Evolutionary conservation across 1,284 basidiomycete species (phyloP).

Genomic region (Lignosus rhinocerotis): DNA sequence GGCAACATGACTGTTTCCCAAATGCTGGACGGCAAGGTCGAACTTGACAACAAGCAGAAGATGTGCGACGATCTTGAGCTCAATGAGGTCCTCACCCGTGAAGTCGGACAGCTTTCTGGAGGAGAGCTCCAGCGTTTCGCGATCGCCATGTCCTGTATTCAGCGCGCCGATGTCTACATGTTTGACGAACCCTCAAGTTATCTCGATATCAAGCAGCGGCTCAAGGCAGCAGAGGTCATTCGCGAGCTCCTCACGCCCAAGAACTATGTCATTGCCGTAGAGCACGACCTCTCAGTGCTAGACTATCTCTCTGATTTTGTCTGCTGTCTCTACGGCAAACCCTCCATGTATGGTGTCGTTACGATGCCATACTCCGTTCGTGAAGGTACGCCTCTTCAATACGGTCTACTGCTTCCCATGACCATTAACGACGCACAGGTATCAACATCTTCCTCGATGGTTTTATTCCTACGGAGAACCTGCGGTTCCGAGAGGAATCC

Average conservation of each 20-base stretch:
- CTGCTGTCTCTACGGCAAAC: constrained; percentile 95
- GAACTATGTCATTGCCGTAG: constrained; percentile 93
- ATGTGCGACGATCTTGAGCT: constrained; percentile 87
- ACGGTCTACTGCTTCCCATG: background rate
- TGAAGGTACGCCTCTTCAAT: constrained; percentile 65
- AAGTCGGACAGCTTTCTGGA: constrained; percentile 85
- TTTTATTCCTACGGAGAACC: constrained; percentile 96
- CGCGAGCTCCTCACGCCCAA: constrained; percentile 78
- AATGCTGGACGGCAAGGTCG: constrained; percentile 89
- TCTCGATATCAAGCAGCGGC: constrained; percentile 91
- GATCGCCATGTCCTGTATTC: constrained; percentile 91
- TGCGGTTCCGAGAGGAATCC: constrained; percentile 94
- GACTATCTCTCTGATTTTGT: constrained; percentile 98
- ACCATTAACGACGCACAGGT: constrained; percentile 44
- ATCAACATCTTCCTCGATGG: constrained; percentile 99
- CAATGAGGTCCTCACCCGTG: constrained; percentile 80
- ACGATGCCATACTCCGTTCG: constrained; percentile 97
- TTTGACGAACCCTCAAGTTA: constrained; percentile 98
- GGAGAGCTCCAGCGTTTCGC: constrained; percentile 97
- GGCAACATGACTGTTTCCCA: constrained; percentile 80
- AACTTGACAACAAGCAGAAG: constrained; percentile 80
- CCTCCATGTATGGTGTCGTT: constrained; percentile 96
- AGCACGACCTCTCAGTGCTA: constrained; percentile 96
- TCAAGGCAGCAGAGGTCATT: constrained; percentile 95
- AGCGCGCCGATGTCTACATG: constrained; percentile 92